Percentiles rank a stretch among this genome's conserved stretches.
Conservation (phyloP, 2,329 filamentous ascomycete species). For the Karstenula rhodostoma region DNA sequence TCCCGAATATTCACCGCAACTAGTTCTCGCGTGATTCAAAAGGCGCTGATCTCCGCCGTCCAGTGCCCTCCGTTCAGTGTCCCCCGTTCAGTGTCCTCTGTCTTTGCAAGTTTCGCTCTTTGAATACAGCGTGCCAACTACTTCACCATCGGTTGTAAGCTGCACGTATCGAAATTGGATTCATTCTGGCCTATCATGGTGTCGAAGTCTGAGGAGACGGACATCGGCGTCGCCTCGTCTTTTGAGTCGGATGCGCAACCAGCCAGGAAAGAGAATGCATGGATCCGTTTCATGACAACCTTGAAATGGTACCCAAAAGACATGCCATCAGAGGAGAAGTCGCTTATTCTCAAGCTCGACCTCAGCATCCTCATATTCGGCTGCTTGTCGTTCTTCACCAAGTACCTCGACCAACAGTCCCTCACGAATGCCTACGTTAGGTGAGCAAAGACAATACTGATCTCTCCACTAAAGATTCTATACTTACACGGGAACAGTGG, state of each 20-base stretch:
- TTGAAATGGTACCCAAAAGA: constrained; percentile 45
- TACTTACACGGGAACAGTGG: constrained; percentile 10
- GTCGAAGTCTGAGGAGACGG: not conserved
- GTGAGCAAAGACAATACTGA: not conserved
- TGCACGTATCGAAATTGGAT: not conserved
- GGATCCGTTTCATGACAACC: constrained; percentile 21
- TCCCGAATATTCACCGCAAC: not conserved
- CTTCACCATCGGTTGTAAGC: not conserved
- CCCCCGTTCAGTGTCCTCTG: not conserved
- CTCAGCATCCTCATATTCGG: constrained; percentile 51
- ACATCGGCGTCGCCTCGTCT: not conserved
- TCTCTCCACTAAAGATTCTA: not conserved
- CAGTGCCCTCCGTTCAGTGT: not conserved
- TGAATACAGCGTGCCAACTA: not conserved
- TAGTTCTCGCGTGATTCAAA: constrained; percentile 4
- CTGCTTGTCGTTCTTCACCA: constrained; percentile 53
- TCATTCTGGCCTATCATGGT: constrained; percentile 1
- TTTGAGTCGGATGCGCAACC: not conserved
- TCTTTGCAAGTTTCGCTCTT: not conserved
- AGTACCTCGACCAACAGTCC: constrained; percentile 45
- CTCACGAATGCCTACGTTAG: constrained; percentile 24
- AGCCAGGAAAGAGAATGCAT: constrained; percentile 12
- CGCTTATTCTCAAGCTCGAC: constrained; percentile 49
- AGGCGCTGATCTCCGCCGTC: not conserved
- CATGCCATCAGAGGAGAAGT: constrained; percentile 45